Percentiles rank a stretch among this genome's conserved stretches.
Evolutionary conservation across 2,329 filamentous ascomycete genomes (phyloP).

Genomic region (Cladosporium halotolerans): DNA sequence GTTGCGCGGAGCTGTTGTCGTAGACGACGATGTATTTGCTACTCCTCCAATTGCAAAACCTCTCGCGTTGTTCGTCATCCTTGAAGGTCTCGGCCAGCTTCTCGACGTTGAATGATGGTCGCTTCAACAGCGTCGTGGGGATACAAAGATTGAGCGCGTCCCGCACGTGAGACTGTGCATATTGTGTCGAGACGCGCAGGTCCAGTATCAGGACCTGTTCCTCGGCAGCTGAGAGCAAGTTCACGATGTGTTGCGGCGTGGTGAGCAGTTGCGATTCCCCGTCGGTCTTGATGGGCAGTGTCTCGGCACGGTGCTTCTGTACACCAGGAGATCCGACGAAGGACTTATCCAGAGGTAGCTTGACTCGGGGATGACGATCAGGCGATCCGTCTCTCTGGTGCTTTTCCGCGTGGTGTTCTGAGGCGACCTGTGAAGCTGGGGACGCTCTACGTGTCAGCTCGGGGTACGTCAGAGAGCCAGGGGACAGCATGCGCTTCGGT

Average conservation of each 20-base stretch:
- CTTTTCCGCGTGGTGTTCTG: constrained; percentile 26
- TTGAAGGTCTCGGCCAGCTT: constrained; percentile 86
- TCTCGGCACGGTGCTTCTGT: constrained; percentile 38
- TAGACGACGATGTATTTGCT: constrained; percentile 80
- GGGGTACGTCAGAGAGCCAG: constrained; percentile 36
- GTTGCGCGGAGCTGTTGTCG: constrained; percentile 67
- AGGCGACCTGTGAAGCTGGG: constrained; percentile 37
- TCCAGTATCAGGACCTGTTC: constrained; percentile 68
- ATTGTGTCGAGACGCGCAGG: constrained; percentile 79
- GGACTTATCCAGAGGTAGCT: constrained; percentile 25
- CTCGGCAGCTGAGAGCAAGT: constrained; percentile 41
- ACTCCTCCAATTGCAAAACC: constrained; percentile 70
- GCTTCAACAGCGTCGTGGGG: constrained; percentile 85
- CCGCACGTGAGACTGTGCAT: constrained; percentile 63
- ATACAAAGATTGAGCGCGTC: constrained; percentile 91
- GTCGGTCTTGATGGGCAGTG: constrained; percentile 34
- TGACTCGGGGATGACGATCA: constrained; percentile 21
- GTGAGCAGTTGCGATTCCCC: constrained; percentile 36
- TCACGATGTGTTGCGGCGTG: constrained; percentile 44
- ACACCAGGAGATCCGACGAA: constrained; percentile 13
- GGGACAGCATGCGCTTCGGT: constrained; percentile 44
- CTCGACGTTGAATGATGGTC: constrained; percentile 80
- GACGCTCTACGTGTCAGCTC: constrained; percentile 42
- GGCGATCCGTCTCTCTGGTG: constrained; percentile 29
- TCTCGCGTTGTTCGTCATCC: constrained; percentile 59